Evolutionary conservation across 2,329 filamentous ascomycete genomes (phyloP).

Genomic region (Chaetomium sp.): DNA sequence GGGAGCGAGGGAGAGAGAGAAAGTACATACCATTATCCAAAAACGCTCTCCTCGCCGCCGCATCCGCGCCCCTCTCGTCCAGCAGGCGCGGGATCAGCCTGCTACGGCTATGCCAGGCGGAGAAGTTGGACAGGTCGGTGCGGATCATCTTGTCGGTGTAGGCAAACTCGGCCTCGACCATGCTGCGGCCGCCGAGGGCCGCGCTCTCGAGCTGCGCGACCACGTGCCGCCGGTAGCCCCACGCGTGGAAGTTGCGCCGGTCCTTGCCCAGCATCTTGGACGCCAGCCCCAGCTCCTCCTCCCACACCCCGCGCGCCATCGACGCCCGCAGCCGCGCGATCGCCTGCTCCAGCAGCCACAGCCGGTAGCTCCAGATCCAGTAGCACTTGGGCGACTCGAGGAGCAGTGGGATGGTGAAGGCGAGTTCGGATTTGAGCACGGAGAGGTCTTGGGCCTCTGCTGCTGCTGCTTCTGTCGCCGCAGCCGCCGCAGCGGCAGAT

Average conservation of each 20-base stretch:
- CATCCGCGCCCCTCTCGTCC: slow-evolving; percentile 67
- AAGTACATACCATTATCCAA: slow-evolving; percentile 65
- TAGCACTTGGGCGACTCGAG: slow-evolving; percentile 93
- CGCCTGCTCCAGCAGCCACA: slow-evolving; percentile 78
- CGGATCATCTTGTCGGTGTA: slow-evolving; percentile 91
- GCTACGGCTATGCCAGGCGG: slow-evolving; percentile 90
- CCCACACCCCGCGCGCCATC: slow-evolving; percentile 70
- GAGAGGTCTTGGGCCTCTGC: slow-evolving; percentile 43
- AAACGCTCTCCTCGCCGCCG: slow-evolving; percentile 64
- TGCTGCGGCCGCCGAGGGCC: slow-evolving; percentile 56
- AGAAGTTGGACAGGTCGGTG: slow-evolving; percentile 90
- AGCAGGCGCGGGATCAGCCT: slow-evolving; percentile 79
- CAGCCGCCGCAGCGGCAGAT: not conserved
- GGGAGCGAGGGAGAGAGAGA: not conserved
- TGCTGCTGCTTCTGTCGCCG: slow-evolving; percentile 11
- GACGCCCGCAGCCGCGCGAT: slow-evolving; percentile 61
- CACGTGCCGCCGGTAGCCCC: slow-evolving; percentile 84
- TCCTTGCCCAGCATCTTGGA: slow-evolving; percentile 87
- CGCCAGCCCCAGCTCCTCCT: slow-evolving; percentile 78
- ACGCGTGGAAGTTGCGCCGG: slow-evolving; percentile 92
- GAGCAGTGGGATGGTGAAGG: slow-evolving; percentile 81
- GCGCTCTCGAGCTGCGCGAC: slow-evolving; percentile 72
- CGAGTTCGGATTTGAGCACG: slow-evolving; percentile 71
- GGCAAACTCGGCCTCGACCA: slow-evolving; percentile 79
- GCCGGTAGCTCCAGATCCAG: slow-evolving; percentile 97